Conservation (phyloP, 1,139 yeast genomes). For the Zhuliangozyma blackwelliae region DNA sequence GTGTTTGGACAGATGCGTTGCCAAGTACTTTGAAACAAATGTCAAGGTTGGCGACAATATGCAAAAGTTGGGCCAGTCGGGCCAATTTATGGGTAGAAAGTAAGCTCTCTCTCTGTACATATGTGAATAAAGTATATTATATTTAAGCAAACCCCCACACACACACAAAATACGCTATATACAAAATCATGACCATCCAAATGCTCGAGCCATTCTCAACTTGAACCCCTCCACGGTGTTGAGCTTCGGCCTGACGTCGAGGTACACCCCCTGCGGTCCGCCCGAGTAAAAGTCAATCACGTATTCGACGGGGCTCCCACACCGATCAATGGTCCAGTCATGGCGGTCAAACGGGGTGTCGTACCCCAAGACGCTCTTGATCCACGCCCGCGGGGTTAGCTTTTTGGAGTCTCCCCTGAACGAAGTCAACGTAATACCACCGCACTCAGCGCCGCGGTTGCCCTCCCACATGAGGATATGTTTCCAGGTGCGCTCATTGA, state of each 20-base stretch:
- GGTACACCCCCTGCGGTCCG: slow-evolving; percentile 45
- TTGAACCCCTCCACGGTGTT: slow-evolving; percentile 76
- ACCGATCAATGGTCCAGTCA: slow-evolving; percentile 89
- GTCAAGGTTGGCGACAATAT: slow-evolving; percentile 92
- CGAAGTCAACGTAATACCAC: slow-evolving; percentile 79
- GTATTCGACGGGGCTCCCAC: slow-evolving; percentile 80
- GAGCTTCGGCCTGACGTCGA: slow-evolving; percentile 90
- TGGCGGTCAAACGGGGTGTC: slow-evolving; percentile 91
- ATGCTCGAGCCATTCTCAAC: slow-evolving; percentile 56
- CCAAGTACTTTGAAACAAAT: slow-evolving; percentile 94
- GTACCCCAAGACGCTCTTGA: slow-evolving; percentile 61
- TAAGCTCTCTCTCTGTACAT: slow-evolving; percentile 9
- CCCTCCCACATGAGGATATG: slow-evolving; percentile 86
- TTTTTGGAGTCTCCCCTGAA: slow-evolving; percentile 87
- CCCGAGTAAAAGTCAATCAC: slow-evolving; percentile 90
- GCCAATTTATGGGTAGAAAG: slow-evolving; percentile 49
- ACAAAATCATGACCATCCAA: slow-evolving; percentile 33
- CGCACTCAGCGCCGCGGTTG: slow-evolving; percentile 51
- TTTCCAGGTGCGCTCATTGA: slow-evolving; percentile 89
- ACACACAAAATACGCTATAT: neutral
- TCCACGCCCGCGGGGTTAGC: slow-evolving; percentile 85
- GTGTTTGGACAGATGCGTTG: slow-evolving; percentile 96
- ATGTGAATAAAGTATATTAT: slow-evolving; percentile 1
- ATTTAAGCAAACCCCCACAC: no score
- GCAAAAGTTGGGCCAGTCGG: slow-evolving; percentile 68